Percentiles rank a stretch among this genome's conserved stretches.
These are phyloP conservation scores for Phalaenopsis hybrid DNA, from an alignment of 116 monocot species.

Conservation along the genomic window DNA sequence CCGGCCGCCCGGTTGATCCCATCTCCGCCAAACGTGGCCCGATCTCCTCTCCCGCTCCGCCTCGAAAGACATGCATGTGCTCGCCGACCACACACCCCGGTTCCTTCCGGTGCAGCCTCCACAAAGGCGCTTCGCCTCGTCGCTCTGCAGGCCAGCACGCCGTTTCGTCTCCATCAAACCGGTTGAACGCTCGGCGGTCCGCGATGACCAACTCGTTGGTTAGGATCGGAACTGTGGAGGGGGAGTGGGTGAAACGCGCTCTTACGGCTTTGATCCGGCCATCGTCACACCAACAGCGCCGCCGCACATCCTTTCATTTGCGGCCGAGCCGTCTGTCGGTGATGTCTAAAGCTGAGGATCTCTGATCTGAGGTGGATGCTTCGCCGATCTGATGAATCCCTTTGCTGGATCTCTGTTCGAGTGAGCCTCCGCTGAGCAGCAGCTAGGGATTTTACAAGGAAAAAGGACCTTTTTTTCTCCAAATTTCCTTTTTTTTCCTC, in stretches of 20 bases:
- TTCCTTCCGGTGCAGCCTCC: slow-evolving; percentile 45
- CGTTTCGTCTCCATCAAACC: slow-evolving; percentile 29
- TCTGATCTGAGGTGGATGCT: not conserved
- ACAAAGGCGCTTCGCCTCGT: slow-evolving; percentile 22
- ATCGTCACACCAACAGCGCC: slow-evolving; percentile 7
- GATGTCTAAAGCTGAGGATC: slow-evolving; percentile 1
- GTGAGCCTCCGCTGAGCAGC: not conserved
- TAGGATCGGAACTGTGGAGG: slow-evolving; percentile 1
- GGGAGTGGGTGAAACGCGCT: slow-evolving; percentile 11
- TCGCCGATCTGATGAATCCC: not conserved
- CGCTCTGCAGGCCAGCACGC: not conserved
- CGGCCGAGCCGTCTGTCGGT: slow-evolving; percentile 4
- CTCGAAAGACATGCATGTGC: slow-evolving; percentile 29
- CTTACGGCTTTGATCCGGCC: slow-evolving; percentile 1
- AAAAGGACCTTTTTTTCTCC: not conserved
- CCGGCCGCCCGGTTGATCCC: not conserved
- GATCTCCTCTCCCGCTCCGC: not conserved
- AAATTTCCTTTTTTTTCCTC: not conserved
- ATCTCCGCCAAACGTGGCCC: not conserved
- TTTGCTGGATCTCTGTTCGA: not conserved
- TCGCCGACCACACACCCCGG: slow-evolving; percentile 38
- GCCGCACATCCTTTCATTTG: not conserved
- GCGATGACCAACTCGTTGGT: slow-evolving; percentile 8
- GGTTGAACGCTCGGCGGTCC: slow-evolving; percentile 17
- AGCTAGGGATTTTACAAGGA: slow-evolving; percentile 8